Conservation (phyloP, 164 flowering plant species). For the Houttuynia cordata region DNA sequence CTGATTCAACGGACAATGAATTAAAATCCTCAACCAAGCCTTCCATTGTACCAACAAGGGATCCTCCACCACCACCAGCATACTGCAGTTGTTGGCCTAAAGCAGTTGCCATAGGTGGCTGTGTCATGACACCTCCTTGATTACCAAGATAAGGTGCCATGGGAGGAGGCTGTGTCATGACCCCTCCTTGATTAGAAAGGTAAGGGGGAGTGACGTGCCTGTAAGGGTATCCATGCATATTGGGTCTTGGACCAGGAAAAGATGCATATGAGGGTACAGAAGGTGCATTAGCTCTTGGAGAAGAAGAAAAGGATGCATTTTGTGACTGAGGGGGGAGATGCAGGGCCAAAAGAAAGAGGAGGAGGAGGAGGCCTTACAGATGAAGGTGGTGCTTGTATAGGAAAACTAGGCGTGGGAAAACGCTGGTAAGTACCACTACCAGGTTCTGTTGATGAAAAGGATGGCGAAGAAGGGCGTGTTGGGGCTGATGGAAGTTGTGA, state of each 20-base stretch:
- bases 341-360: conserved; percentile 20
- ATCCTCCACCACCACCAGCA: conserved; percentile 34
- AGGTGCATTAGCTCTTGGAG: conserved; percentile 22
- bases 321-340: conserved; percentile 28
- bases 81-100: conserved; percentile 39
- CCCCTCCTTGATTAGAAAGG: too few species aligned
- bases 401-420: conserved; percentile 30
- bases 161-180: conserved; percentile 29
- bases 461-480: conserved; percentile 53
- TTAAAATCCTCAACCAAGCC: conserved; percentile 75
- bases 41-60: conserved; percentile 42
- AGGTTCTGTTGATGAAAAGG: conserved; percentile 26
- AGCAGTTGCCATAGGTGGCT: conserved; percentile 17
- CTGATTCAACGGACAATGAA: conserved; percentile 60
- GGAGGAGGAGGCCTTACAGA: conserved; percentile 20
- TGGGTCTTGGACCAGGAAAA: conserved; percentile 24
- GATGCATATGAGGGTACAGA: conserved; percentile 25
- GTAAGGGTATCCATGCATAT: conserved; percentile 44
- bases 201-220: conserved; percentile 36
- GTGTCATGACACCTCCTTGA: conserved; percentile 39
- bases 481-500: conserved; percentile 34
- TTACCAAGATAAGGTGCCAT: conserved; percentile 27
- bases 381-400: conserved; percentile 22
- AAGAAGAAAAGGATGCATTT: conserved; percentile 14
- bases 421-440: conserved; percentile 41